phyloP scores from a whole-genome alignment of 177 flowering plant species.

The Vitis hybrid region DNA sequence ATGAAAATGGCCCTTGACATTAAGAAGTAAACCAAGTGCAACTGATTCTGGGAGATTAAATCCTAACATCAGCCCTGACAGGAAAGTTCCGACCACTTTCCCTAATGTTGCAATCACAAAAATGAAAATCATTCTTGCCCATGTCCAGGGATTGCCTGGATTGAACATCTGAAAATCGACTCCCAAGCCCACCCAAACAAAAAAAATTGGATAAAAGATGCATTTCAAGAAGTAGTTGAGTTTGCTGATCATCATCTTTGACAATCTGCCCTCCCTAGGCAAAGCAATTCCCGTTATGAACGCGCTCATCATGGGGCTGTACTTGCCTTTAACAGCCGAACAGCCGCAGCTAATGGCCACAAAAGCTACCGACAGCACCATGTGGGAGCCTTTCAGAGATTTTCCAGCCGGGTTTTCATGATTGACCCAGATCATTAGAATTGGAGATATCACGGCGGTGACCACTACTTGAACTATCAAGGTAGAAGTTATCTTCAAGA shows the following conservation, averaged over 20 bases:
- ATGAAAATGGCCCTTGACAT: constrained; percentile 65
- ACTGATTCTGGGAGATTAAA: constrained; percentile 49
- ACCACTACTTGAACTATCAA: constrained; percentile 30
- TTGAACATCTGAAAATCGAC: constrained; percentile 18
- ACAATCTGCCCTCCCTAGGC: constrained; percentile 61
- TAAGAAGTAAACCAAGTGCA: constrained; percentile 50
- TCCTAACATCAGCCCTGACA: constrained; percentile 40
- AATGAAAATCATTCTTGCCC: constrained; percentile 29
- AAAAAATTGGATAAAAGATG: constrained; percentile 52
- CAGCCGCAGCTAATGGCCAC: constrained; percentile 25
- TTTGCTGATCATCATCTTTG: constrained; percentile 44
- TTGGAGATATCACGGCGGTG: constrained; percentile 32
- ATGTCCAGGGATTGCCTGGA: constrained; percentile 8
- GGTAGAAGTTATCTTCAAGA: not conserved
- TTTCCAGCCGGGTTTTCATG: constrained; percentile 64
- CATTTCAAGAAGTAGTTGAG: constrained; percentile 42
- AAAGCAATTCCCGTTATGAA: constrained; percentile 59
- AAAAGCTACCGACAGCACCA: constrained; percentile 45
- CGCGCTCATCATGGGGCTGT: constrained; percentile 41
- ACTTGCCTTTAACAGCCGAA: constrained; percentile 21
- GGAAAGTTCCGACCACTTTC: constrained; percentile 48
- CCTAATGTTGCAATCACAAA: constrained; percentile 33
- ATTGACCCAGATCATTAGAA: constrained; percentile 56
- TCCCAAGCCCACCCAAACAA: constrained; percentile 51
- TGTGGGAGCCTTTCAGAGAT: constrained; percentile 53